Evolutionary conservation across 805 yeast genomes (phyloP).

Genomic region (Spathaspora passalidarum): DNA sequence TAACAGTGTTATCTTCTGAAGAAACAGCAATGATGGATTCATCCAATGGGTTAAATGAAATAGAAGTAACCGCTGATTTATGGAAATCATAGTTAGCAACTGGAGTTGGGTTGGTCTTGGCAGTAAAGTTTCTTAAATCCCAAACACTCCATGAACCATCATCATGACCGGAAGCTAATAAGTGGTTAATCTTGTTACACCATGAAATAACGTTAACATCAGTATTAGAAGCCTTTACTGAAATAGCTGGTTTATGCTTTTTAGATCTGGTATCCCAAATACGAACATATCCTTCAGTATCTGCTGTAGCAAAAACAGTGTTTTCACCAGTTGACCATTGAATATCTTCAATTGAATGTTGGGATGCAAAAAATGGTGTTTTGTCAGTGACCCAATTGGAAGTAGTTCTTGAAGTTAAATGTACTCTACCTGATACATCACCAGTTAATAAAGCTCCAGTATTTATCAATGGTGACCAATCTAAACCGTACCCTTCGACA

Average conservation of each 20-base stretch:
- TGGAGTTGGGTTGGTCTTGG: constrained; percentile 61
- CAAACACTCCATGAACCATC: constrained; percentile 97
- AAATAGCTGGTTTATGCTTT: constrained; percentile 86
- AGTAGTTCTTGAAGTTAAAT: constrained; percentile 71
- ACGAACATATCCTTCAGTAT: constrained; percentile 85
- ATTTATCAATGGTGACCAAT: constrained; percentile 86
- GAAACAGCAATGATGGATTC: constrained; percentile 95
- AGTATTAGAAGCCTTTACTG: constrained; percentile 71
- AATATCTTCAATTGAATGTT: constrained; percentile 87
- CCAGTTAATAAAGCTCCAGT: constrained; percentile 86
- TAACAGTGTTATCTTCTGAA: constrained; percentile 94
- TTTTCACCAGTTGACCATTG: constrained; percentile 94
- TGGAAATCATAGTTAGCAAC: constrained; percentile 96
- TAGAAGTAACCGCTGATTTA: constrained; percentile 87
- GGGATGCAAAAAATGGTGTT: constrained; percentile 67
- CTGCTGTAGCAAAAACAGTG: constrained; percentile 94
- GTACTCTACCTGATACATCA: constrained; percentile 82
- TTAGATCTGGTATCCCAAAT: constrained; percentile 97
- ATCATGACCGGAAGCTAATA: constrained; percentile 94
- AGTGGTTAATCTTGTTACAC: constrained; percentile 82
- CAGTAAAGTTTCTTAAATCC: constrained; percentile 82
- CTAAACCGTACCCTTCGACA: constrained; percentile 96
- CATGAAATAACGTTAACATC: constrained; percentile 96
- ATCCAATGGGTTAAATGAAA: constrained; percentile 91
- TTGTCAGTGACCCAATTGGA: constrained; percentile 84